Evolutionary conservation across 768 basidiomycete genomes (phyloP), one percentile per base, ranked within the genome.

Genomic region (Hebeloma cylindrosporum): DNA sequence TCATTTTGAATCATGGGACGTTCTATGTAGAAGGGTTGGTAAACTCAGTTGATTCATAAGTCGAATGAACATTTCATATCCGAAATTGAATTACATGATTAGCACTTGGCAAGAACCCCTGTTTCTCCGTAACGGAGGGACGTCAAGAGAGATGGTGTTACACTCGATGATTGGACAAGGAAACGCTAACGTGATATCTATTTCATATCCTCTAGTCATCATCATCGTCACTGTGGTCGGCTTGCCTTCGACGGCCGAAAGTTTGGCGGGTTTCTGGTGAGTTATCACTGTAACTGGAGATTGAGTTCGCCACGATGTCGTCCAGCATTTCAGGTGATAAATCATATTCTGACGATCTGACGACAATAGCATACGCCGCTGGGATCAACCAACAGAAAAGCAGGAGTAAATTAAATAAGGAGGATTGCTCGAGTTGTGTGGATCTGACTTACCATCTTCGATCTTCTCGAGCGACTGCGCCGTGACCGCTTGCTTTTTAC

Each of bases 401-500:
- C 36, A 17, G 21, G 17, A 18, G 26, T 10, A 27, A 20, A 17
- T 6, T n/a, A 45, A 38, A 35, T 38, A 16, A 23, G 39, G 22
- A 10, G 28, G 18, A n/a, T 11, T 8, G 21, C 14, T 10, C 5
- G 32, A 25, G n/a, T 21, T 20, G 13, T 39, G 10, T 16, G 38
- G 40, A 44, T 39, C 29, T 26, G 33, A 60, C 73, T 45, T 51
- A 95, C 94, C 92, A 57, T 85, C 80, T 74, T 99, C 95, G 39
- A 98, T 94, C 67, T 98, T 99, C 59, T 83, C 80, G 6, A 99
- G 73, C n/a, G 92, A 95, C 55, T 88, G 82, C 2, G 75, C 67
- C 0, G 93, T 95, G 13, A 95, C 88, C 2, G 69, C 62, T 60
- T 96, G 93, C 67, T 99, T 99, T 71, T 90, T 94, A 43, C 73